phyloP scores from a whole-genome alignment of 202 grass and related monocot genomes.

The Brachypodium distachyon region DNA sequence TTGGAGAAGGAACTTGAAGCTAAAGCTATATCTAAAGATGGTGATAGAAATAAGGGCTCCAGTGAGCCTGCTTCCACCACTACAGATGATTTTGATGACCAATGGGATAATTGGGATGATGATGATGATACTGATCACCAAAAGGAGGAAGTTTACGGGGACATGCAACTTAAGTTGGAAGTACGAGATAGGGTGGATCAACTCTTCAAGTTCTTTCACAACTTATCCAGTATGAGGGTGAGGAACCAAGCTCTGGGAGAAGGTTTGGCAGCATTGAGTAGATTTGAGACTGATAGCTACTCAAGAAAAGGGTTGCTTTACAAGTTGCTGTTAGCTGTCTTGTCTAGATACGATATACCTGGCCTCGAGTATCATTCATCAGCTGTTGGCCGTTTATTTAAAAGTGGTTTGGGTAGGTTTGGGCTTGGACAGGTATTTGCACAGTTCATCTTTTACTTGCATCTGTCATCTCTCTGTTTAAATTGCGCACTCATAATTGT shows the following conservation, averaged over 20 bases:
- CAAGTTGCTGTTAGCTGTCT: slow-evolving; percentile 71
- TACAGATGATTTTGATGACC: slow-evolving; percentile 86
- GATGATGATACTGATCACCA: slow-evolving; percentile 61
- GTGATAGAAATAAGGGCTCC: slow-evolving; percentile 30
- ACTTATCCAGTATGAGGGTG: slow-evolving; percentile 70
- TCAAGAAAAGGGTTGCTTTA: slow-evolving; percentile 81
- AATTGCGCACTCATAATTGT: not conserved
- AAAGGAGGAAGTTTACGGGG: slow-evolving; percentile 56
- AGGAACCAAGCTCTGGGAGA: slow-evolving; percentile 71
- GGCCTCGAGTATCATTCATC: slow-evolving; percentile 89
- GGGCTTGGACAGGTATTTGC: slow-evolving; percentile 80
- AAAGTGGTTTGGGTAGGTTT: slow-evolving; percentile 90
- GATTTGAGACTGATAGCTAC: slow-evolving; percentile 64
- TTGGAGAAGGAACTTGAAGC: slow-evolving; percentile 69
- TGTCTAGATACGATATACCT: slow-evolving; percentile 61
- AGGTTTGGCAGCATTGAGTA: slow-evolving; percentile 53
- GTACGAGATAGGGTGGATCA: slow-evolving; percentile 88
- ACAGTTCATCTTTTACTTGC: not conserved
- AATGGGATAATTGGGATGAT: slow-evolving; percentile 85
- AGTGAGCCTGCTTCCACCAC: slow-evolving; percentile 35
- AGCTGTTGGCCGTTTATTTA: slow-evolving; percentile 81
- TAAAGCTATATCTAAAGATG: slow-evolving; percentile 51
- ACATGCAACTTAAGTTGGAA: slow-evolving; percentile 89
- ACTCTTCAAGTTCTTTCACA: slow-evolving; percentile 82
- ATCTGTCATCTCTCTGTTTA: not conserved